Base-by-base conservation (phyloP, 257 asterid species). In the Ilex asprella region DNA sequence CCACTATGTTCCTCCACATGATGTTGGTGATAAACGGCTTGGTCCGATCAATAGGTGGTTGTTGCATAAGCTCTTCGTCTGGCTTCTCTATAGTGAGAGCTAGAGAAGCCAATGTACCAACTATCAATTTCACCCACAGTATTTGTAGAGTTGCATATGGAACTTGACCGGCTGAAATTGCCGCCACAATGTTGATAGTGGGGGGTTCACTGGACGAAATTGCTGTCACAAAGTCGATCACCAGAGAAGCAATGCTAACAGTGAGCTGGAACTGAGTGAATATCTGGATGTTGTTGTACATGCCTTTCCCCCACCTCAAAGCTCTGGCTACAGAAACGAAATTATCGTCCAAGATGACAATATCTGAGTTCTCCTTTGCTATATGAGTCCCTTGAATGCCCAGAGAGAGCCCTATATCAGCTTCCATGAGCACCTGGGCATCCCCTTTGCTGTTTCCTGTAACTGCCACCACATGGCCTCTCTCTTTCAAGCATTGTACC, bases 181-280 rank as follows among this genome's bases (percentile, higher is more conserved):
- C 87, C 0, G 96, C 88, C 2, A 90, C 77, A 57, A 85, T 79
- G 58, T 87, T 84, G 66, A 87, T 77, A 16, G 41, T 60, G 16
- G 60, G 67, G 35, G 78, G 77, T 56, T 72, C 72, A 29, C 27
- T 30, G 16, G 78, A 66, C 29, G 67, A 69, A 58, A 63, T 53
- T 27, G 79, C 63, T 16, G 71, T 61, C 56, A 73, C 69, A 51
- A 66, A 65, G 71, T 77, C 74, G 29, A 71, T 54, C 52, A 84
- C 84, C 0, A 88, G 75, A 1, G 95, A 81, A 0, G 94, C 85
- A 0, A 84, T 68, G 14, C 79, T 86, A 9, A 85, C 95, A 0
- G 90, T 84, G 60, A 91, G 94, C 39, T 86, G 98, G 71, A 82
- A 88, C 58, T 91, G 95, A 12, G 84, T 85, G 75, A 82, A 88